Percentiles rank a stretch among this genome's conserved stretches.
phyloP scores from a whole-genome alignment of 371 early-diverging fungal genomes.

The Mucor circinelloides region DNA sequence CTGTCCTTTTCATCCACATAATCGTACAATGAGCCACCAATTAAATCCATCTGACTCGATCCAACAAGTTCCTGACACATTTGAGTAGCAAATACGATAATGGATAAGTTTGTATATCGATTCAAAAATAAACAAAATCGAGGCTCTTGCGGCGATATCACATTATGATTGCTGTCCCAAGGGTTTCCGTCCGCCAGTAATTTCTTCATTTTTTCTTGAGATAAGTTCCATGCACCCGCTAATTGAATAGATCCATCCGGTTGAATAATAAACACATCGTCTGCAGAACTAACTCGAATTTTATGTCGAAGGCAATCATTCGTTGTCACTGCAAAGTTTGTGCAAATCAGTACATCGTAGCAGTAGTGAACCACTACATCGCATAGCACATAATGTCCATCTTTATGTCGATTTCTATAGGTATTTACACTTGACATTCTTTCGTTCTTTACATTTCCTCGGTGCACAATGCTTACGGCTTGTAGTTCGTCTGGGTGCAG shows the following conservation, averaged over 20 bases:
- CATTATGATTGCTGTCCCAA: slow-evolving; percentile 27
- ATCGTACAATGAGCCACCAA: slow-evolving; percentile 17
- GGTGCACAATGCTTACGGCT: slow-evolving; percentile 38
- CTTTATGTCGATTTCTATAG: slow-evolving; percentile 38
- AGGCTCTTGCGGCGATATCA: slow-evolving; percentile 19
- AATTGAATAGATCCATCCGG: slow-evolving; percentile 27
- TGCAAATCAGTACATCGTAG: slow-evolving; percentile 34
- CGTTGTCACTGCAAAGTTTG: slow-evolving; percentile 22
- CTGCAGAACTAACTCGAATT: slow-evolving; percentile 33
- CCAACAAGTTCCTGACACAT: slow-evolving; percentile 12
- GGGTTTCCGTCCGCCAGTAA: slow-evolving; percentile 10
- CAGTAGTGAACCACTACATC: slow-evolving; percentile 44
- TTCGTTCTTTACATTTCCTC: slow-evolving; percentile 49
- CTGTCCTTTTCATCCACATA: slow-evolving; percentile 10
- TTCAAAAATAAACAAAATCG: slow-evolving; percentile 31
- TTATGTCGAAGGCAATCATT: slow-evolving; percentile 19
- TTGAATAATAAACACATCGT: slow-evolving; percentile 24
- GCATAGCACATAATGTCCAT: slow-evolving; percentile 34
- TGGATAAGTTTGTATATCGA: slow-evolving; percentile 8
- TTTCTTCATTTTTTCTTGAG: slow-evolving; percentile 25
- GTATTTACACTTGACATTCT: slow-evolving; percentile 38
- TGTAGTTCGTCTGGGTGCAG: slow-evolving; percentile 51
- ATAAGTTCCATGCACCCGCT: slow-evolving; percentile 31
- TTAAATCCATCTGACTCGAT: slow-evolving; percentile 1
- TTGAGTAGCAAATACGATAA: slow-evolving; percentile 28